Percentiles rank a stretch among this genome's conserved stretches.
phyloP scores from a whole-genome alignment of 2,329 filamentous ascomycete species.

The Phialocephala sp. region DNA sequence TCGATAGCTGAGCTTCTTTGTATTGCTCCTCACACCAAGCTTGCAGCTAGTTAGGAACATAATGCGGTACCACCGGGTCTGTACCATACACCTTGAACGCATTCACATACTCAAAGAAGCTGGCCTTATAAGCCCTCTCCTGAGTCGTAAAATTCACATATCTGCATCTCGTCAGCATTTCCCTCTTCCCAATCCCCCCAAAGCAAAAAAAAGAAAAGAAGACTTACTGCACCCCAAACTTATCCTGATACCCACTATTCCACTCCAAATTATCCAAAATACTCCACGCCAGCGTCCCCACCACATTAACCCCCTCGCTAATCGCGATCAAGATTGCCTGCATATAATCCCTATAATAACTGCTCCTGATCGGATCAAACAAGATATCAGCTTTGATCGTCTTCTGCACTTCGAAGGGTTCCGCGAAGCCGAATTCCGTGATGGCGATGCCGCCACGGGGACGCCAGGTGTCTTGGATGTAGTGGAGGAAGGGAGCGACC shows the following conservation, averaged over 20 bases:
- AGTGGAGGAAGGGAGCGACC: slow-evolving; percentile 36
- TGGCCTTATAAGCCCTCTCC: slow-evolving; percentile 38
- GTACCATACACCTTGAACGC: slow-evolving; percentile 37
- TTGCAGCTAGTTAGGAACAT: slow-evolving; percentile 17
- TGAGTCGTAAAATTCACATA: slow-evolving; percentile 49
- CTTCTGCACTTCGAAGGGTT: slow-evolving; percentile 37
- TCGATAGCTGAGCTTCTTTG: no score
- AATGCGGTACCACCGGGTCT: slow-evolving; percentile 37
- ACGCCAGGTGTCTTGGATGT: slow-evolving; percentile 39
- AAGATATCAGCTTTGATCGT: slow-evolving; percentile 54
- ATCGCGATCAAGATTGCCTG: slow-evolving; percentile 69
- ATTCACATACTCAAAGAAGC: slow-evolving; percentile 41
- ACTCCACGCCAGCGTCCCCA: slow-evolving; percentile 86
- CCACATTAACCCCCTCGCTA: slow-evolving; percentile 79
- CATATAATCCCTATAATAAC: slow-evolving; percentile 80
- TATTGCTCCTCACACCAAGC: neutral
- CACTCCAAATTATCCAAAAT: slow-evolving; percentile 65
- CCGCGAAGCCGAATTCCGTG: slow-evolving; percentile 38
- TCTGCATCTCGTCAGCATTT: slow-evolving; percentile 37
- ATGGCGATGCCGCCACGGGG: slow-evolving; percentile 34
- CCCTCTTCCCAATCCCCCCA: neutral
- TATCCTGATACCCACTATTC: slow-evolving; percentile 47
- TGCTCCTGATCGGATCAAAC: slow-evolving; percentile 76
- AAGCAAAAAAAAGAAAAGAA: neutral
- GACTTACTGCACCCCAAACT: slow-evolving; percentile 38